Evolutionary conservation across 495 filamentous ascomycete genomes (phyloP), one percentile per base, ranked within the genome.

Genomic region (Aspergillus sparsus): DNA sequence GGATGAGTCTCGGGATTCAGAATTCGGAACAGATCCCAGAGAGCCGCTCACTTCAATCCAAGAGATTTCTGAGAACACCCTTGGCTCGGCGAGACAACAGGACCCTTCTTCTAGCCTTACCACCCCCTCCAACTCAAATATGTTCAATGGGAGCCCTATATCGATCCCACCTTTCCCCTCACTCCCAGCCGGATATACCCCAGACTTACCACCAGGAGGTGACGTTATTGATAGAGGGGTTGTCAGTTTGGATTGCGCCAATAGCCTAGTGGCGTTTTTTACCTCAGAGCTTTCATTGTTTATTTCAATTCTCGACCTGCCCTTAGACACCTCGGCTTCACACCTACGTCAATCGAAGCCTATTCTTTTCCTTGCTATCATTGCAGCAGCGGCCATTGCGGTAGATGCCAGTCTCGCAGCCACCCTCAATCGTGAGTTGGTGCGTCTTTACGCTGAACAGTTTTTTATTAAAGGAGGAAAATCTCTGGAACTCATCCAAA

Each of bases 401-500:
- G 57, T 77, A 1, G 74, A 83, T 57, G 66, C 71, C 2, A 61
- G 68, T 0, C 65, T 84, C 7, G 78, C 77, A 27, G 72, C 67
- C 7, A 61, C 71, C 31, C 67, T 84, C 7, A 79, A 81, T 62
- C 73, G 70, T 6, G 79, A 84, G 58, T 68, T 81, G 54, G 62
- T 82, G 7, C 70, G 70, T 39, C 65, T 77, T 5, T 82, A 82
- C 66, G 76, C 82, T 9, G 71, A 78, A 21, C 66, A 71, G 39
- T 78, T 77, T 54, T 74, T 83, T 49, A 72, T 83, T 58, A 68
- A 79, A 27, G 74, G 78, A 15, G 77, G 83, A 45, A 83, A 83
- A 64, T 80, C 76, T n/a, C 57, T 83, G 42, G 80, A 83, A 58
- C 59, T 84, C 39, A 75, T 83, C 13, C 81, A 84, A 55, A 74